Evolutionary conservation across 768 basidiomycete species (phyloP), one percentile per base, ranked within the genome.

Genomic region (Leccinum sublutescens): DNA sequence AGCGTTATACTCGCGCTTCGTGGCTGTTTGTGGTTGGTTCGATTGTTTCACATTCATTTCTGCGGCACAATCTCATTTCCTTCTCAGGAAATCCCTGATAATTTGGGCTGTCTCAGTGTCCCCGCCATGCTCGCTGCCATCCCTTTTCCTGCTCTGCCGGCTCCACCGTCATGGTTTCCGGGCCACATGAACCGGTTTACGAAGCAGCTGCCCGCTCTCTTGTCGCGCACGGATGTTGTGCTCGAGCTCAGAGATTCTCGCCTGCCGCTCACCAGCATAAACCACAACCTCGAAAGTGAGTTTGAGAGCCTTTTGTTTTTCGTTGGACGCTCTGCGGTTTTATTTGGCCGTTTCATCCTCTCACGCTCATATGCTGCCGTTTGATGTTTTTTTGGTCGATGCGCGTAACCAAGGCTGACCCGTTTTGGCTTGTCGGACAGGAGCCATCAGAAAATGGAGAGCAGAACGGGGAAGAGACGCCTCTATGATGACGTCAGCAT

Each of bases 101-200:
- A 52, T 52, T 51, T 49, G 51, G 38, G 54, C 49, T 57, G 52
- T 69, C 62, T 64, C 40, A 43, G 40, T 57, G 49, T 47, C 50
- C 21, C 38, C 38, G 54, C 61, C 59, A 76, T 76, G 76, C 63
- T 78, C 60, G 67, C 69, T 50, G 64, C 64, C 64, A 64, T 80
- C 51, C 71, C 72, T 36, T 74, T 78, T 59, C 80, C 81, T 57
- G 74, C 75, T 56, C 81, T 94, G 23, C 85, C 89, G 48, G 75
- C 78, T 50, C 87, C 92, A 31, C 88, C 89, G 54, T 95, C 94
- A 80, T 97, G 94, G 94, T 96, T 88, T 76, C 93, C 93, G 25
- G 95, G 95, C 34, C 95, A 98, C 75, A 98, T 97, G 95, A 88
- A 85, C 75, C 84, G 86, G 67, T 96, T 96, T 71, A 82, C 87